A percentile compares a stretch with the other conserved stretches of the same genome.
Conservation (phyloP, 768 basidiomycete species). For the Cyclocybe aegerita region DNA sequence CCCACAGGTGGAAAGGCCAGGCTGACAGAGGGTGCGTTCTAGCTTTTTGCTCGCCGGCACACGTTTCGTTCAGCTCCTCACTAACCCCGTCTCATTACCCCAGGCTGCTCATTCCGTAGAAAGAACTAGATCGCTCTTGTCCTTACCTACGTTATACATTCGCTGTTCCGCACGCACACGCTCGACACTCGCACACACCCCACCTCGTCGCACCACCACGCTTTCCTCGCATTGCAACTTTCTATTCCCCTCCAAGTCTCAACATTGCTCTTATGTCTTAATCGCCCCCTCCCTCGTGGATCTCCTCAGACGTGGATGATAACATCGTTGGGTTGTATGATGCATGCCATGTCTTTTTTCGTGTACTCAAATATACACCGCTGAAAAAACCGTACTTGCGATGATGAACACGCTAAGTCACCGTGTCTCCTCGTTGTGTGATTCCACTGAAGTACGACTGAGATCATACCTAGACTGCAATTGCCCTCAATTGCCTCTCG, state of each 20-base stretch:
- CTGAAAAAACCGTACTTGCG: no score
- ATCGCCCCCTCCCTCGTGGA: constrained; percentile 2
- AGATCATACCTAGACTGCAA: no score
- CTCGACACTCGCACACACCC: constrained; percentile 10
- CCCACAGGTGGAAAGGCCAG: constrained; percentile 98
- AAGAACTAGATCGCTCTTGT: constrained; percentile 63
- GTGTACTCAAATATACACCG: no score
- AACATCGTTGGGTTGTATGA: constrained; percentile 10
- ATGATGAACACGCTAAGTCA: no score
- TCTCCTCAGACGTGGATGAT: constrained; percentile 6
- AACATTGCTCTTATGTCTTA: constrained; percentile 5
- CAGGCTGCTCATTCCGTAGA: constrained; percentile 97
- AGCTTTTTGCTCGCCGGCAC: neutral
- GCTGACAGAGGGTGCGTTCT: constrained; percentile 88
- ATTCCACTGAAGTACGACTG: no score
- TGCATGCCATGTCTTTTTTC: neutral
- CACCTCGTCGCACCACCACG: constrained; percentile 9
- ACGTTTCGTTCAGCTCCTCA: constrained; percentile 6
- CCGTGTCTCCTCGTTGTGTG: no score
- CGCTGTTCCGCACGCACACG: constrained; percentile 6
- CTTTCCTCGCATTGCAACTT: constrained; percentile 14
- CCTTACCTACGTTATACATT: constrained; percentile 20
- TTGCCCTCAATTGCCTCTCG: no score
- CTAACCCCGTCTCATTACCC: constrained; percentile 3
- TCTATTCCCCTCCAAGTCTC: constrained; percentile 2